phyloP scores from a whole-genome alignment of 116 monocot genomes.

The Papilionanthe hybrid region DNA sequence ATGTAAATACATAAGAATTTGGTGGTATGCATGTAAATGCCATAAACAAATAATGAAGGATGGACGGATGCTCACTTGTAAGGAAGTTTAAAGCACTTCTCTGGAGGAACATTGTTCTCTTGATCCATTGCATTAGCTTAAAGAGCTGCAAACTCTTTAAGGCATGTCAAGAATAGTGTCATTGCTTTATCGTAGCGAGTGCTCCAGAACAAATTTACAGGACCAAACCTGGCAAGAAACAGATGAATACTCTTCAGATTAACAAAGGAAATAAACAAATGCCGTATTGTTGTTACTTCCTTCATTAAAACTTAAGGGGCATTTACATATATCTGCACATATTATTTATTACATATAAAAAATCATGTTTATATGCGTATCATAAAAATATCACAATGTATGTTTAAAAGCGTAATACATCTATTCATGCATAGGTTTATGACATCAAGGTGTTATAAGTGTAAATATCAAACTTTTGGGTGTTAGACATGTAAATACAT shows the following conservation, averaged over 20 bases:
- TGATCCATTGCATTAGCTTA: constrained; percentile 65
- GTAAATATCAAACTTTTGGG: not conserved
- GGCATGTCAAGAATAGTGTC: constrained; percentile 85
- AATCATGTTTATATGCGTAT: too few species aligned
- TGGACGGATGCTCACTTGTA: constrained; percentile 61
- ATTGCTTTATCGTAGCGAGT: constrained; percentile 95
- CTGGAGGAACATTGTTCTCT: constrained; percentile 83
- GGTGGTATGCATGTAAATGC: not conserved
- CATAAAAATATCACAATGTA: too few species aligned
- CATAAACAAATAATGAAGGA: constrained; percentile 2
- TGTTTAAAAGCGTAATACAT: too few species aligned
- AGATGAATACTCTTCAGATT: not conserved
- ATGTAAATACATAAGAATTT: too few species aligned
- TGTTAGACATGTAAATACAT: too few species aligned
- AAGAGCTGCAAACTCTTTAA: constrained; percentile 96
- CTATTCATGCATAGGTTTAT: too few species aligned
- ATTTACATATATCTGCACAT: too few species aligned
- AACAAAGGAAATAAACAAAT: not conserved
- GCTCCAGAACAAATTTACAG: constrained; percentile 98
- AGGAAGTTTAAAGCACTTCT: constrained; percentile 88
- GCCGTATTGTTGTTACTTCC: too few species aligned
- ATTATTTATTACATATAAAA: too few species aligned
- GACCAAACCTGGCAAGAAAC: constrained; percentile 67
- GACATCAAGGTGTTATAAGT: too few species aligned
- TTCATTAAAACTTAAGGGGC: too few species aligned